A percentile compares a stretch with the other conserved stretches of the same genome.
These are phyloP conservation scores for Hypoxylon sp. DNA, from an alignment of 2,329 filamentous ascomycete genomes.

Conservation along the genomic window DNA sequence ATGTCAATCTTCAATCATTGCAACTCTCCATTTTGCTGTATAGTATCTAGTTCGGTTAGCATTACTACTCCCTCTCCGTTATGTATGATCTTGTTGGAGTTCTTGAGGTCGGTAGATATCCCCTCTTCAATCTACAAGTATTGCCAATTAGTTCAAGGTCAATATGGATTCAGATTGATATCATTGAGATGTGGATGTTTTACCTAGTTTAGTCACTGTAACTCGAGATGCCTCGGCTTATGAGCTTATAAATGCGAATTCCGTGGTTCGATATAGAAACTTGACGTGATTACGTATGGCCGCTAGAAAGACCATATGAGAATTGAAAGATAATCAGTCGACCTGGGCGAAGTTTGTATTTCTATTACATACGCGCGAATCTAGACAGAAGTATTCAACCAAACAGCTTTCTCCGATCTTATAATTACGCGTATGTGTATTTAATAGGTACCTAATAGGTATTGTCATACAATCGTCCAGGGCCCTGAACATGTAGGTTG, in stretches of 20 bases:
- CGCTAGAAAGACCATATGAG: not conserved
- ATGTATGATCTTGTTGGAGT: conserved; percentile 19
- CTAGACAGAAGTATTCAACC: not conserved
- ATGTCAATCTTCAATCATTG: conserved; percentile 33
- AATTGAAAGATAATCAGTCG: conserved; percentile 17
- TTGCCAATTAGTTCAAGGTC: not conserved
- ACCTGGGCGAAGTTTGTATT: not conserved
- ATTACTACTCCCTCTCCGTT: conserved; percentile 35
- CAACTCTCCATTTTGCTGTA: conserved; percentile 35
- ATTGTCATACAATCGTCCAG: conserved; percentile 14
- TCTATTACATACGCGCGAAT: conserved; percentile 2
- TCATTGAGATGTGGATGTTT: not conserved
- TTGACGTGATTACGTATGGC: not conserved
- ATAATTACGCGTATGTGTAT: conserved; percentile 4
- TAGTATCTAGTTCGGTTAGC: conserved; percentile 26
- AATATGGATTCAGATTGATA: not conserved
- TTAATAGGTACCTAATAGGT: conserved; percentile 9
- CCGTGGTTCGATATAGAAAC: not conserved
- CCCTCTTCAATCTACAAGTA: conserved; percentile 22
- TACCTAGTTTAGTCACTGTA: not conserved
- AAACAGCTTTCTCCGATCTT: not conserved
- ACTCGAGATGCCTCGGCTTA: not conserved
- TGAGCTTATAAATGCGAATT: not conserved
- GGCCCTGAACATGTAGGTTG: not conserved
- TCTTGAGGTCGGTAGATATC: conserved; percentile 8